Percentiles rank a stretch among this genome's conserved stretches.
These are phyloP conservation scores for Anisodus tanguticus DNA, from an alignment of 257 asterid genomes.

Conservation along the genomic window DNA sequence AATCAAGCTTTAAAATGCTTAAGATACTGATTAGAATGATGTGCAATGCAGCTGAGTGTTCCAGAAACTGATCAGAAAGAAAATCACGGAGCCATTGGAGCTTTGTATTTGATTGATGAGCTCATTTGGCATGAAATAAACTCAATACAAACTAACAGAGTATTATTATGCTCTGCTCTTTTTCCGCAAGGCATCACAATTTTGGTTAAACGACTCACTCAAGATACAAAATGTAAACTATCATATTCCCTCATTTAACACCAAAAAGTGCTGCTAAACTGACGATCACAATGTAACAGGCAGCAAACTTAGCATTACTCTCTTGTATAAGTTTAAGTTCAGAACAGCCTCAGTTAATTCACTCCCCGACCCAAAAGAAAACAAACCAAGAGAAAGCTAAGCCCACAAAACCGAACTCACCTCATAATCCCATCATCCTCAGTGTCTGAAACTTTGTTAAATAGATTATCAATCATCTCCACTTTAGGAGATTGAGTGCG, in stretches of 20 bases:
- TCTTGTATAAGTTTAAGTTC: not conserved
- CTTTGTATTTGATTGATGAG: not conserved
- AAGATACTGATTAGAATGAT: not conserved
- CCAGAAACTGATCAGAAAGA: not conserved
- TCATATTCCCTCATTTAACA: not conserved
- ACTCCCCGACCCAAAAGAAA: not conserved
- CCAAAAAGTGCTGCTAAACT: not conserved
- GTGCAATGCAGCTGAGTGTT: not conserved
- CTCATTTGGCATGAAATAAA: constrained; percentile 1
- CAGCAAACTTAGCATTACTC: not conserved
- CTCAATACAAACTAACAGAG: not conserved
- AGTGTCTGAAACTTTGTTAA: constrained; percentile 66
- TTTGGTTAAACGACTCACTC: not conserved
- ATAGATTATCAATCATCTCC: constrained; percentile 87
- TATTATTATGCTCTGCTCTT: not conserved
- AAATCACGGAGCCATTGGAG: not conserved
- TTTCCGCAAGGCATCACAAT: not conserved
- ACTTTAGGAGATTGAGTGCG: constrained; percentile 89
- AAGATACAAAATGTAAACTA: not conserved
- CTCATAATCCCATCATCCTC: constrained; percentile 89
- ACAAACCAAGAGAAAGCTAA: not conserved
- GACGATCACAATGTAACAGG: not conserved
- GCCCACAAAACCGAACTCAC: constrained; percentile 37
- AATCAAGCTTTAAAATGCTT: not conserved
- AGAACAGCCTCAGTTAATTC: not conserved